A percentile compares a stretch with the other conserved stretches of the same genome.
These are phyloP conservation scores for Pleurotus ostreatus DNA, from an alignment of 768 basidiomycete species.

Conservation along the genomic window DNA sequence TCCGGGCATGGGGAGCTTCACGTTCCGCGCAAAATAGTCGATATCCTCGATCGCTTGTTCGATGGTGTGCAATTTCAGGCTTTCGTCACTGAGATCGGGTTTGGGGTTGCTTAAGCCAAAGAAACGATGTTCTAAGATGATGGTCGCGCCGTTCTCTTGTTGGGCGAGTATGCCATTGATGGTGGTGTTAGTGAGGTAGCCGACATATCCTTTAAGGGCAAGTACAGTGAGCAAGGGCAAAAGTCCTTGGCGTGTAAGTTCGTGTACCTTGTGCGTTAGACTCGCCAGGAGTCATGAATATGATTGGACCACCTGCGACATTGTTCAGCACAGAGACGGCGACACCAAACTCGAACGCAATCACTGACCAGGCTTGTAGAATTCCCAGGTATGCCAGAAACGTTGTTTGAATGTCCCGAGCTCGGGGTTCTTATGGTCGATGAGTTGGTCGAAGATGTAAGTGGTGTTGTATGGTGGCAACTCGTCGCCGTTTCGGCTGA, in stretches of 20 bases:
- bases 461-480: slow-evolving; percentile 42
- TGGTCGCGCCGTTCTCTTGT: slow-evolving; percentile 56
- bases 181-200: slow-evolving; percentile 59
- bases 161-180: slow-evolving; percentile 64
- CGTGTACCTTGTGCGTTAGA: slow-evolving; percentile 43
- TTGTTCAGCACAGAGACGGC: not conserved
- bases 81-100: slow-evolving; percentile 52
- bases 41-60: slow-evolving; percentile 74
- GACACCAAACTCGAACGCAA: not conserved
- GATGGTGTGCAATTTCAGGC: slow-evolving; percentile 57
- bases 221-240: slow-evolving; percentile 1
- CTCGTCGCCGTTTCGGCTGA: slow-evolving; percentile 35
- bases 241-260: not conserved
- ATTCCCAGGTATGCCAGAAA: slow-evolving; percentile 68
- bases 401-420: slow-evolving; percentile 72
- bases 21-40: slow-evolving; percentile 64
- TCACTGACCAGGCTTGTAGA: slow-evolving; percentile 45
- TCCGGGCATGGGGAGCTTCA: slow-evolving; percentile 60
- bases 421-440: slow-evolving; percentile 50
- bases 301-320: slow-evolving; percentile 50
- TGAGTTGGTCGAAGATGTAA: slow-evolving; percentile 55
- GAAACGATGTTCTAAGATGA: slow-evolving; percentile 71
- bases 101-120: slow-evolving; percentile 71
- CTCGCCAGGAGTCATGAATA: slow-evolving; percentile 67
- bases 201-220: slow-evolving; percentile 30